Evolutionary conservation across 805 yeast species (phyloP).

Genomic region (Nakazawaea ernobii): DNA sequence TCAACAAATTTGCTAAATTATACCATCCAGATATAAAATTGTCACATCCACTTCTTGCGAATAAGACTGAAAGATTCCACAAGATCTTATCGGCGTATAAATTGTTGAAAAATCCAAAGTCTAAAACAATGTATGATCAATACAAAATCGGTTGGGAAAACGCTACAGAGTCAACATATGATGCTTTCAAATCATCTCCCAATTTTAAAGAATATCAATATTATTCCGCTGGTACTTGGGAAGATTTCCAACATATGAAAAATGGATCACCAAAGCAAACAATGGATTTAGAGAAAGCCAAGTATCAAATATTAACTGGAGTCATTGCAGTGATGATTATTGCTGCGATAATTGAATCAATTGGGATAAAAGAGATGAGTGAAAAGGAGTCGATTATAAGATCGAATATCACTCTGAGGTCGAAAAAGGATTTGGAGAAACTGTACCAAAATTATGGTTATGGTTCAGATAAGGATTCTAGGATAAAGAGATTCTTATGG

Average conservation of each 20-base stretch:
- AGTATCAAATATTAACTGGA: constrained; percentile 21
- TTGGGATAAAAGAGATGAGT: constrained; percentile 33
- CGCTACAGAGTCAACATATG: background rate
- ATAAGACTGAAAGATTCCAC: constrained; percentile 43
- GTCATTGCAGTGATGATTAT: constrained; percentile 21
- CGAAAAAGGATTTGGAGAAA: constrained; percentile 31
- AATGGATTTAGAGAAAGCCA: constrained; percentile 21
- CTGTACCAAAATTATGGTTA: constrained; percentile 48
- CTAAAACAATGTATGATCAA: constrained; percentile 40
- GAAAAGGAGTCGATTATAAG: constrained; percentile 22
- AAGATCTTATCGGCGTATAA: constrained; percentile 52
- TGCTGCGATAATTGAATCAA: constrained; percentile 24
- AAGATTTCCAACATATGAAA: constrained; percentile 40
- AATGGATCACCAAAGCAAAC: constrained; percentile 2
- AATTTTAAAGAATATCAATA: constrained; percentile 28
- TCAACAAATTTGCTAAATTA: constrained; percentile 58
- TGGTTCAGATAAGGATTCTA: constrained; percentile 41
- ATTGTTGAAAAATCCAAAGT: constrained; percentile 40
- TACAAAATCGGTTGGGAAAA: constrained; percentile 40
- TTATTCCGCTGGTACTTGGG: constrained; percentile 64
- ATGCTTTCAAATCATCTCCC: background rate
- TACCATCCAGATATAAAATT: constrained; percentile 69
- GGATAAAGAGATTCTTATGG: constrained; percentile 55
- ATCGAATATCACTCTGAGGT: constrained; percentile 30
- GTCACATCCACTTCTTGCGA: background rate